Percentiles rank a stretch among this genome's conserved stretches.
Conservation (phyloP, 495 filamentous ascomycete species). For the Lasiosphaeria hispida region DNA sequence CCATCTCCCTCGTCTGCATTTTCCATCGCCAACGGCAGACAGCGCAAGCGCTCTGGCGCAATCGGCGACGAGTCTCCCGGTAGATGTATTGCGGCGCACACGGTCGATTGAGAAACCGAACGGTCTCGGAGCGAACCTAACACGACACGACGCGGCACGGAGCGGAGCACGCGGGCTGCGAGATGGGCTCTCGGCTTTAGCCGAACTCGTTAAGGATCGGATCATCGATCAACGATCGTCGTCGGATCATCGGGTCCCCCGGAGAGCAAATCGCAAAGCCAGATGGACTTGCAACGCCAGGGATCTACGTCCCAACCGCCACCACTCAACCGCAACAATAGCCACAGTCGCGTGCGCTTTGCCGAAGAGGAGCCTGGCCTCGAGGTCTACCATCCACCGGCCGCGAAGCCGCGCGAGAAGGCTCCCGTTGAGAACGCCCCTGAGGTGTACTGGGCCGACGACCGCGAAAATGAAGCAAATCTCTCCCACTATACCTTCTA, state of each 20-base stretch:
- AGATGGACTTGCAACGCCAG: constrained; percentile 13
- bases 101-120: background rate
- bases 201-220: constrained; percentile 6
- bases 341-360: constrained; percentile 26
- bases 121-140: background rate
- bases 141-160: background rate
- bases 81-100: background rate
- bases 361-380: constrained; percentile 23
- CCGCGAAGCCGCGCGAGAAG: background rate
- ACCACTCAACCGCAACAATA: constrained; percentile 4
- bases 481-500: constrained; percentile 35
- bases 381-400: constrained; percentile 12
- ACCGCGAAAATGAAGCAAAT: constrained; percentile 20
- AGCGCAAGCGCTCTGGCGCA: background rate
- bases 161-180: constrained; percentile 7
- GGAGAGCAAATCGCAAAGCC: too few relatives aligned
- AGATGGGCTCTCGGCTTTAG: constrained; percentile 27
- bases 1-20: background rate
- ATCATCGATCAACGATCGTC: background rate
- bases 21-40: background rate
- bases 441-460: constrained; percentile 34
- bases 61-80: background rate
- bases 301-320: constrained; percentile 22
- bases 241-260: too few relatives aligned
- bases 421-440: constrained; percentile 1